These are phyloP conservation scores for Fraxinus baroniana DNA, from an alignment of 305 asterid species.

Conservation along the genomic window DNA sequence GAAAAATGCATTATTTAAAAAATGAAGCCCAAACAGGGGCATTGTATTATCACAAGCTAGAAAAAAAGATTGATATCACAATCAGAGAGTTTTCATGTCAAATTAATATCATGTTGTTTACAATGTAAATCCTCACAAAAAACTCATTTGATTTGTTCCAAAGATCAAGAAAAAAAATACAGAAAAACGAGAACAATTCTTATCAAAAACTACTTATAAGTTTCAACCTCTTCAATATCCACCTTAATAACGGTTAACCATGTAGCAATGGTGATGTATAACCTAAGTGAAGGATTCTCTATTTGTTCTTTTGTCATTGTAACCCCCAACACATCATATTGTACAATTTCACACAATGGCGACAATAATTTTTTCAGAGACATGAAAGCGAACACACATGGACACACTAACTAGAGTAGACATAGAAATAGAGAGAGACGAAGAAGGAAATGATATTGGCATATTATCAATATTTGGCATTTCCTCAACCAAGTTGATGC, in stretches of 20 bases:
- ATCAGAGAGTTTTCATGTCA: not conserved
- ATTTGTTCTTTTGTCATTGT: not conserved
- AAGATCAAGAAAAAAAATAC: not conserved
- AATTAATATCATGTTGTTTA: not conserved
- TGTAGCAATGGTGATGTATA: not conserved
- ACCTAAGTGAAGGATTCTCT: not conserved
- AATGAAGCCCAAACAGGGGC: no score
- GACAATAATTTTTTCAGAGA: not conserved
- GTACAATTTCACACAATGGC: not conserved
- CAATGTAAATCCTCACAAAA: not conserved
- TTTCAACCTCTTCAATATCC: not conserved
- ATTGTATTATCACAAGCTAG: not conserved
- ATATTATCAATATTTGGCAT: not conserved
- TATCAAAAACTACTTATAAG: not conserved
- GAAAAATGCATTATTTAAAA: no score
- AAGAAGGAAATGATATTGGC: not conserved
- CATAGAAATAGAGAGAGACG: not conserved
- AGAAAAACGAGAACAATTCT: not conserved
- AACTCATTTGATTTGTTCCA: not conserved
- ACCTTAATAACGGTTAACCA: not conserved
- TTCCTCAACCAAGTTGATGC: constrained; percentile 5
- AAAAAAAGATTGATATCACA: not conserved
- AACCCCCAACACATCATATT: not conserved
- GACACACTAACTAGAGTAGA: not conserved
- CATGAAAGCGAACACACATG: not conserved